Evolutionary conservation across 352 stramenopile species (phyloP), one percentile per base, ranked within the genome.

Genomic region (Pythium rishiriense): DNA sequence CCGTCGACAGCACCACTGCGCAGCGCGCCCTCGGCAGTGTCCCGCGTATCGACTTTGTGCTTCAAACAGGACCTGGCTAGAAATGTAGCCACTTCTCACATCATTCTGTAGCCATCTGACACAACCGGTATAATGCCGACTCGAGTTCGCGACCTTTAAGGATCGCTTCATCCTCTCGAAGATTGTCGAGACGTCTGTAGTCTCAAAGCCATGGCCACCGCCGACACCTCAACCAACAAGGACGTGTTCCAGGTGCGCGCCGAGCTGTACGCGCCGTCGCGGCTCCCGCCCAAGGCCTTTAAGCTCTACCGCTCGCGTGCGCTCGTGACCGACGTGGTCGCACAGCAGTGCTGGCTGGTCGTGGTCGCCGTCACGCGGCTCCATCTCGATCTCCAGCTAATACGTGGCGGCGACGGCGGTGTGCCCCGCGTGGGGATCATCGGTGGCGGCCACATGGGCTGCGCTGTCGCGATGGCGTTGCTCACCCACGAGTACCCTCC

Each of bases 401-500:
- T 17, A 3, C 33, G 10, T 10, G 43, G 51, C 54, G 25, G 15
- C 28, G 33, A 31, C 51, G 33, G 28, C 41, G 22, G 12, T n/a
- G 4, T 78, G 0, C 76, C 82, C 9, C 65, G 65, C 1, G 62
- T 91, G 10, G 79, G 75, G 14, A 72, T 91, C 46, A 49, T 90
- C 7, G 83, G 83, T 17, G 80, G 77, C 1, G 79, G 83, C 2
- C 68, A 75, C 56, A 73, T 91, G 3, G 83, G 80, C 39, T 75
- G 68, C 21, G 69, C 80, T 3, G 62, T 90, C 15, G 60, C 73
- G 17, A 75, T 88, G 71, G 68, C 76, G 9, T 59, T 91, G 26
- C 63, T 91, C 10, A 60, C 47, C 0, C 66, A 79, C 41, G 58
- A 62, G 37, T 91, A 82, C 58, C 72, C 69, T 15, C 39, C 68